Conservation (phyloP, 257 asterid genomes). For the Cordia subcordata region DNA sequence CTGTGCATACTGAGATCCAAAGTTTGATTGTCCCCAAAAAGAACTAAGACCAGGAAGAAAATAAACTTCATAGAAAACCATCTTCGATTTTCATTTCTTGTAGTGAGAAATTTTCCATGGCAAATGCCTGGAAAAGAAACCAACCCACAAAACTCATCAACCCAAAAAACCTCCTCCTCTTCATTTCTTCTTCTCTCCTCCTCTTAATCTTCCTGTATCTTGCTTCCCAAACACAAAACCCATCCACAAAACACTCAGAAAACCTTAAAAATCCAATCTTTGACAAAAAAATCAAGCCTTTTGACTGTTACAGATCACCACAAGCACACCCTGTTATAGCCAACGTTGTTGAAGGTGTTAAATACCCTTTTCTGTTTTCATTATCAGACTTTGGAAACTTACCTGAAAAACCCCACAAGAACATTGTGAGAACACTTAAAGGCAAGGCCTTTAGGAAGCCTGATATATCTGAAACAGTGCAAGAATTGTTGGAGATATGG, state of each 20-base stretch:
- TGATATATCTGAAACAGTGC: slow-evolving; percentile 86
- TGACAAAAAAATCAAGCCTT: slow-evolving; percentile 48
- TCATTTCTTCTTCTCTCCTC: slow-evolving; percentile 64
- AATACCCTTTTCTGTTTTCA: slow-evolving; percentile 80
- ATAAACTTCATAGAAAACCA: no score
- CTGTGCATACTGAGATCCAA: no score
- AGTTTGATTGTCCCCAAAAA: no score
- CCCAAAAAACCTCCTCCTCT: slow-evolving; percentile 64
- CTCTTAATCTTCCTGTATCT: slow-evolving; percentile 67
- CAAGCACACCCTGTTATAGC: slow-evolving; percentile 91
- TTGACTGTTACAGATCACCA: slow-evolving; percentile 65
- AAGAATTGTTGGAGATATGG: slow-evolving; percentile 61
- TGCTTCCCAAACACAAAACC: slow-evolving; percentile 61
- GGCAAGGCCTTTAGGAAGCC: slow-evolving; percentile 86
- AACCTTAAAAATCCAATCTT: slow-evolving; percentile 10
- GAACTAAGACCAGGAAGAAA: no score
- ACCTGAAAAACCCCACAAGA: slow-evolving; percentile 97
- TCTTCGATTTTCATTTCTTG: no score
- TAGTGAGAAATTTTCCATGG: slow-evolving; percentile 33
- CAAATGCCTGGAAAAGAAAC: slow-evolving; percentile 85
- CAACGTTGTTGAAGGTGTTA: slow-evolving; percentile 86
- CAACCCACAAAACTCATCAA: slow-evolving; percentile 56
- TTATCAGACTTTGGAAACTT: slow-evolving; percentile 83
- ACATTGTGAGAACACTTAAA: slow-evolving; percentile 77
- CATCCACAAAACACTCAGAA: slow-evolving; percentile 26